Evolutionary conservation across 2,329 filamentous ascomycete genomes (phyloP), one percentile per base, ranked within the genome.

Genomic region (Colletotrichum neosansevieriae): DNA sequence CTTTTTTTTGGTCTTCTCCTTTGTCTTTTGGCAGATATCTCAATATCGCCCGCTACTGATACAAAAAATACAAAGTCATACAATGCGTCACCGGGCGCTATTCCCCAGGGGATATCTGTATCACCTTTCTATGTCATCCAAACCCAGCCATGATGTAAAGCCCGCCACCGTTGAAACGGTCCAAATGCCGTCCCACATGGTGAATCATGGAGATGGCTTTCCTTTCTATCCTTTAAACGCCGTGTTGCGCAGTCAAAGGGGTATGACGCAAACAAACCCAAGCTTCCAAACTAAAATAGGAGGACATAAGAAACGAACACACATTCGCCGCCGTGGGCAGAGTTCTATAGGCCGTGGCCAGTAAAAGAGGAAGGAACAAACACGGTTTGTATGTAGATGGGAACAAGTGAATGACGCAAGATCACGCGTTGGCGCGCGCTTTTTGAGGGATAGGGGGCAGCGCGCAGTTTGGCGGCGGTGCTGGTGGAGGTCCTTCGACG

Each of bases 381-480:
- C 13, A 24, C 21, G 21, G 21, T 36, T 58, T 21, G 19, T 19
- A 7, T 7, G 29, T 7, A 29, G 24, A 17, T 38, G 19, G 24
- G 21, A 42, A 24, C 56, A 19, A 56, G 34, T 19, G 29, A 67
- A 50, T 21, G 50, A 45, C 36, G 36, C 36, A 38, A 24, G 21
- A 57, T 38, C 38, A 67, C 32, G 58, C 44, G 11, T 53, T 47
- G 34, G 50, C 45, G 40, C 38, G 58, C 51, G 38, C 11, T n/a
- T 67, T 67, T 11, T 57, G 67, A 24, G 85, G 86, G 44, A 88
- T 80, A 0, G 86, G 86, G 17, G 86, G 86, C 21, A 89, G 79
- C 13, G 86, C 85, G 71, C 82, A 83, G 11, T 79, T 87, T 24
- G 86, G 86, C 5, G 86, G 86, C 6, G 86, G 86, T 13, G 80